Percentiles rank a stretch among this genome's conserved stretches.
phyloP scores from a whole-genome alignment of 306 rosid genomes.

The Acacia confusa region DNA sequence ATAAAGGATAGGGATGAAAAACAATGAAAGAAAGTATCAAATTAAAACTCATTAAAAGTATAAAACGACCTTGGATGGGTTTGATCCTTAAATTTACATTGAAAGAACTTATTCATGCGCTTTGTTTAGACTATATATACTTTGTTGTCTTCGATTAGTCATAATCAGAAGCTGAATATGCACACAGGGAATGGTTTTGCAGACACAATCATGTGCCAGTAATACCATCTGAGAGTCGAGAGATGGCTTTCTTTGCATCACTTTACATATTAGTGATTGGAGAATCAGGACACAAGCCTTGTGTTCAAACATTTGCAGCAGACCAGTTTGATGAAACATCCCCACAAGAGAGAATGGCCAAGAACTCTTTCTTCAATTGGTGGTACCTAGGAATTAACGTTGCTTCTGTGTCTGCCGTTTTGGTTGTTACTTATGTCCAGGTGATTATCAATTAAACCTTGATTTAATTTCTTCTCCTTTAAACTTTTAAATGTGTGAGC shows the following conservation, averaged over 20 bases:
- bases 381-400: slow-evolving; percentile 47
- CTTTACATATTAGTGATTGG: slow-evolving; percentile 47
- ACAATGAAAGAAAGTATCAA: too few species aligned
- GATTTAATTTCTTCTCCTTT: not conserved
- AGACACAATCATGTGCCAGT: slow-evolving; percentile 38
- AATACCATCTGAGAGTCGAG: slow-evolving; percentile 2
- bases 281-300: slow-evolving; percentile 54
- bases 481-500: not conserved
- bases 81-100: too few species aligned
- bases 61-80: too few species aligned
- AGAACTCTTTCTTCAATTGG: slow-evolving; percentile 59
- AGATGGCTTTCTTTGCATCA: slow-evolving; percentile 26
- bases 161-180: not conserved
- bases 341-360: slow-evolving; percentile 33
- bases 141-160: too few species aligned
- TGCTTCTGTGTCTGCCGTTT: slow-evolving; percentile 28
- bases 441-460: not conserved
- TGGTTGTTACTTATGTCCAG: slow-evolving; percentile 40
- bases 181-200: slow-evolving; percentile 37
- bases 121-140: too few species aligned
- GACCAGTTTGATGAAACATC: slow-evolving; percentile 50
- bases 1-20: too few species aligned
- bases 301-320: slow-evolving; percentile 62
- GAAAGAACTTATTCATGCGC: too few species aligned
- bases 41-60: too few species aligned